Conservation (phyloP, 2,329 filamentous ascomycete genomes). For the Elsinoe perseae region DNA sequence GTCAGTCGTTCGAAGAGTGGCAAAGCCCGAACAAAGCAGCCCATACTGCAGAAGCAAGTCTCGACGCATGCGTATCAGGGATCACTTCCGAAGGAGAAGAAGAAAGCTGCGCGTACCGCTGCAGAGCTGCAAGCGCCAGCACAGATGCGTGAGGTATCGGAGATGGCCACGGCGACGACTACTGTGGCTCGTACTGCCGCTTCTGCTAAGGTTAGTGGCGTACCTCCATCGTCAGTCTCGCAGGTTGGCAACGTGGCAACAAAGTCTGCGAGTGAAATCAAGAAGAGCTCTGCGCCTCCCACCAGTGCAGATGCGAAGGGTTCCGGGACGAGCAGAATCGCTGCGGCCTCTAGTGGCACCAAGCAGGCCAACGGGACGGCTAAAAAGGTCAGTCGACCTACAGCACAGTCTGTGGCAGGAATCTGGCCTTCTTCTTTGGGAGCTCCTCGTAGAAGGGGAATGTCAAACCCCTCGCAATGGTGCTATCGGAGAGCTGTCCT, state of each 20-base stretch:
- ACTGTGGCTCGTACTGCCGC: not conserved
- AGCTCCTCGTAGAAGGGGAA: constrained; percentile 15
- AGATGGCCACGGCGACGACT: not conserved
- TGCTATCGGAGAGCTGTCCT: constrained; percentile 22
- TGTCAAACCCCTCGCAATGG: constrained; percentile 18
- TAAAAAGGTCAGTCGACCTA: not conserved
- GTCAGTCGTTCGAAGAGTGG: not conserved
- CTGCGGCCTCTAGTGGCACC: not conserved
- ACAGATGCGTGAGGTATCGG: not conserved
- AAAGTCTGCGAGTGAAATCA: not conserved
- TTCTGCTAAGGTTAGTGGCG: not conserved
- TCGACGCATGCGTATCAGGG: not conserved
- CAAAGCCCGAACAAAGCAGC: constrained; percentile 2
- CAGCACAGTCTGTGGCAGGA: not conserved
- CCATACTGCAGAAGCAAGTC: not conserved
- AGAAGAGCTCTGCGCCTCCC: no score
- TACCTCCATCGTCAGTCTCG: not conserved
- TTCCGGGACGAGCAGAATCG: not conserved
- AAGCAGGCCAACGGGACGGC: not conserved
- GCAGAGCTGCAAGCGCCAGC: not conserved
- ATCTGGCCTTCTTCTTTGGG: constrained; percentile 17
- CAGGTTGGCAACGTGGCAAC: not conserved
- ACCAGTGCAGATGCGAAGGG: not conserved
- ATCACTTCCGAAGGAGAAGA: not conserved
- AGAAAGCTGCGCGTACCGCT: not conserved